Conservation (phyloP, 73 alveolate genomes). For the Paramecium primaurelia region DNA sequence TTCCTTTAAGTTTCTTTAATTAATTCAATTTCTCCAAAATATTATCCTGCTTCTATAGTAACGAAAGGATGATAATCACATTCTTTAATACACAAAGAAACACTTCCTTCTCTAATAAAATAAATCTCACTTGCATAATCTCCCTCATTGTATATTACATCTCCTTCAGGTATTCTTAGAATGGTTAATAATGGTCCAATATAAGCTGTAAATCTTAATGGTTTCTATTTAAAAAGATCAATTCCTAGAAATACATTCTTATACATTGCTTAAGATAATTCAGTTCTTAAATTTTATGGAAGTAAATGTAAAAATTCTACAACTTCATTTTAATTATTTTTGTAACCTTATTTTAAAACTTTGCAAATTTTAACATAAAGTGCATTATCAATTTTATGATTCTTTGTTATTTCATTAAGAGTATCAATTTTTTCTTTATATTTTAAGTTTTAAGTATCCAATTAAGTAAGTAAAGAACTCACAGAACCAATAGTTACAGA, state of each 20-base stretch:
- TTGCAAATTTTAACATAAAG: neutral
- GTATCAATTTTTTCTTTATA: neutral
- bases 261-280: conserved; percentile 16
- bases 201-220: neutral
- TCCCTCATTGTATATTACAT: neutral
- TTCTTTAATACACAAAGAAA: neutral
- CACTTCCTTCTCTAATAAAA: conserved; percentile 1
- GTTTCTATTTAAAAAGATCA: neutral
- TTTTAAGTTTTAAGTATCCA: conserved; percentile 54
- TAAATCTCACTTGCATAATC: conserved; percentile 34
- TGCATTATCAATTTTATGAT: conserved; percentile 5
- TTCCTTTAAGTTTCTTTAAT: neutral
- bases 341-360: conserved; percentile 42
- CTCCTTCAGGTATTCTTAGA: neutral
- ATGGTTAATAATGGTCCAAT: neutral
- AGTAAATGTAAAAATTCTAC: conserved; percentile 68
- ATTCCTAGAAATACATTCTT: neutral
- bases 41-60: neutral
- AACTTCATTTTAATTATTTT: conserved; percentile 58
- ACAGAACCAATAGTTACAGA: conserved; percentile 82
- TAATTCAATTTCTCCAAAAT: conserved; percentile 28
- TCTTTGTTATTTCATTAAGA: neutral
- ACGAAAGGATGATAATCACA: neutral
- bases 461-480: conserved; percentile 73
- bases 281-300: conserved; percentile 77